Conservation (phyloP, 257 asterid genomes). For the Asclepias syriaca region DNA sequence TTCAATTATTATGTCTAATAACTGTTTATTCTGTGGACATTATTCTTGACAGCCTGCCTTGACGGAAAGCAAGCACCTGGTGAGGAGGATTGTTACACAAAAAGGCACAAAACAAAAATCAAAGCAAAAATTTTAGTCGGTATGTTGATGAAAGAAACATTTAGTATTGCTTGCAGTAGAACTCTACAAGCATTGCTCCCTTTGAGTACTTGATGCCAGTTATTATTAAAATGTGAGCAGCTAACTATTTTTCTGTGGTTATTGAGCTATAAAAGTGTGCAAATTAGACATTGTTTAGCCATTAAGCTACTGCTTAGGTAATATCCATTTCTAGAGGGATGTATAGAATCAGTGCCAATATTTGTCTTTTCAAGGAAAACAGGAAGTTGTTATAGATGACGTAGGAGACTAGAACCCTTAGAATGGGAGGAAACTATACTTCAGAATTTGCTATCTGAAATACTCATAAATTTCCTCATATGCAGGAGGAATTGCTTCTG, state of each 20-base stretch:
- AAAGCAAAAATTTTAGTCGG: constrained; percentile 49
- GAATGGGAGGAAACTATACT: neutral
- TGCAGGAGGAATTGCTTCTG: constrained; percentile 56
- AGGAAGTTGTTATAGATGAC: neutral
- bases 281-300: neutral
- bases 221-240: neutral
- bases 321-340: neutral
- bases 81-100: constrained; percentile 42
- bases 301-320: neutral
- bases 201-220: neutral
- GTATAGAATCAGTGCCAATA: neutral
- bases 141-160: constrained; percentile 15
- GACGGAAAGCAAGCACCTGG: constrained; percentile 48
- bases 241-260: neutral
- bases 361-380: neutral
- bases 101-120: constrained; percentile 27
- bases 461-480: neutral
- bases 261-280: neutral
- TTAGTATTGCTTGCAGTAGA: neutral
- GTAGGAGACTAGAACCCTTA: neutral
- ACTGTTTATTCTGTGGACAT: neutral
- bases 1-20: neutral
- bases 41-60: constrained; percentile 41
- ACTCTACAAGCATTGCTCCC: neutral
- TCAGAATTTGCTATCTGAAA: neutral